Percentiles rank a stretch among this genome's conserved stretches.
Conservation (phyloP, 148 eudicot genomes). For the Heliosperma pusillum region DNA sequence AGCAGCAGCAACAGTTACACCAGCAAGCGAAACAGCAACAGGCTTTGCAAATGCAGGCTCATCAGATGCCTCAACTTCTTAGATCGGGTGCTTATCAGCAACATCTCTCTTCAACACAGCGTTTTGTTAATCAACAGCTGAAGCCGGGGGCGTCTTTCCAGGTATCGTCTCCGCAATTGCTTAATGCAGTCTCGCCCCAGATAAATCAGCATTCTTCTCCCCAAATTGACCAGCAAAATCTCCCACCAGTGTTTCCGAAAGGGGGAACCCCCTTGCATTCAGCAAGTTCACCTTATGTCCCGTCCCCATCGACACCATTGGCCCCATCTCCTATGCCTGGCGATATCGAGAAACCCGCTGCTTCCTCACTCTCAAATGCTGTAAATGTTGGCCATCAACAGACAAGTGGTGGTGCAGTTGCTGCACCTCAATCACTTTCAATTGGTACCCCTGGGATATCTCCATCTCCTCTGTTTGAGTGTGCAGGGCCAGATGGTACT, state of each 20-base stretch:
- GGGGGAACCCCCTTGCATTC: constrained; percentile 85
- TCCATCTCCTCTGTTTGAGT: constrained; percentile 92
- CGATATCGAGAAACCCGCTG: constrained; percentile 72
- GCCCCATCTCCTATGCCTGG: constrained; percentile 90
- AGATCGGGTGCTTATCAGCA: constrained; percentile 64
- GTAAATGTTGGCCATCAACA: constrained; percentile 60
- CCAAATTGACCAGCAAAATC: constrained; percentile 77
- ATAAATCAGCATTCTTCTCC: constrained; percentile 80
- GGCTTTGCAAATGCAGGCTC: constrained; percentile 54
- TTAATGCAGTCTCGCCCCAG: constrained; percentile 72
- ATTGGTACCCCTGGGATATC: constrained; percentile 98
- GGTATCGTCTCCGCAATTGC: constrained; percentile 51
- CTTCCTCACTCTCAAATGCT: constrained; percentile 60
- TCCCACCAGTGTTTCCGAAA: constrained; percentile 45
- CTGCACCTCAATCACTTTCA: constrained; percentile 73
- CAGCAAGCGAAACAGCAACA: constrained; percentile 54
- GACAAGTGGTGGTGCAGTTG: constrained; percentile 37
- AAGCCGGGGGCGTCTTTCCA: constrained; percentile 62
- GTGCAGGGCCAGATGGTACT: constrained; percentile 58
- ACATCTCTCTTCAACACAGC: constrained; percentile 55
- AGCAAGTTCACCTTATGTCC: constrained; percentile 77
- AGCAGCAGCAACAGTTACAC: constrained; percentile 35
- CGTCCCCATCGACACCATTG: constrained; percentile 76
- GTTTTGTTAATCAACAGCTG: constrained; percentile 66
- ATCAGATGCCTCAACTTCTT: constrained; percentile 57